Evolutionary conservation across 2,329 filamentous ascomycete species (phyloP).

Genomic region (Claviceps arundinis): DNA sequence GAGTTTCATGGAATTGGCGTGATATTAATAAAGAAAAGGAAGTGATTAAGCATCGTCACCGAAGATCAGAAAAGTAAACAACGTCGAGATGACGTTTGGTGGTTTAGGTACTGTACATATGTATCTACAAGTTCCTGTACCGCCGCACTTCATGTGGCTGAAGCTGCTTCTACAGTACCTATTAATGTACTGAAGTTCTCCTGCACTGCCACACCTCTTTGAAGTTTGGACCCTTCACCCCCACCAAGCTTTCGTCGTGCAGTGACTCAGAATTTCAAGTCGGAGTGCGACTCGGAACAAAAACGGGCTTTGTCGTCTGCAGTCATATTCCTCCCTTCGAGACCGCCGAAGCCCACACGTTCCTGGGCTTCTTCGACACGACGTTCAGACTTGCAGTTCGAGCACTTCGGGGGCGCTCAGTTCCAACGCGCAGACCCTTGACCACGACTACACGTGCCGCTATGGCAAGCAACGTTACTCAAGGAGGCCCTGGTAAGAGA

Average conservation of each 20-base stretch:
- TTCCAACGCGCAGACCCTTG: slow-evolving; percentile 32
- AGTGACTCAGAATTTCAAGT: slow-evolving; percentile 12
- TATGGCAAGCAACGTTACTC: slow-evolving; percentile 46
- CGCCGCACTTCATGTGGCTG: slow-evolving; percentile 5
- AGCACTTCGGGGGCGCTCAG: slow-evolving; percentile 45
- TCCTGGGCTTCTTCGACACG: slow-evolving; percentile 26
- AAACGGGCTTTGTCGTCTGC: background rate
- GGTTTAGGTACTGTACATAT: background rate
- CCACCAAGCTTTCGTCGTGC: slow-evolving; percentile 7
- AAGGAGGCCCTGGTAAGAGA: slow-evolving; percentile 26
- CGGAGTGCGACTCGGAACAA: background rate
- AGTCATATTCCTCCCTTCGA: slow-evolving; percentile 5
- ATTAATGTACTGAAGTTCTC: background rate
- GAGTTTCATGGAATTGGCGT: background rate
- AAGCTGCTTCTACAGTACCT: background rate
- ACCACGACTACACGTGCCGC: slow-evolving; percentile 27
- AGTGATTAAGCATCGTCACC: background rate
- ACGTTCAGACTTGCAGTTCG: slow-evolving; percentile 38
- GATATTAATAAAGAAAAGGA: background rate
- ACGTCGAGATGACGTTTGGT: too few species aligned
- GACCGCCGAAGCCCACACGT: slow-evolving; percentile 20
- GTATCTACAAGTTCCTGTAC: too few species aligned
- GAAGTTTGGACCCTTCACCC: slow-evolving; percentile 5
- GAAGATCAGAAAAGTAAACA: background rate
- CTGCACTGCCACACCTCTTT: slow-evolving; percentile 10